Evolutionary conservation across 495 filamentous ascomycete genomes (phyloP), one percentile per base, ranked within the genome.

Genomic region (Aspergillus bertholletiae): DNA sequence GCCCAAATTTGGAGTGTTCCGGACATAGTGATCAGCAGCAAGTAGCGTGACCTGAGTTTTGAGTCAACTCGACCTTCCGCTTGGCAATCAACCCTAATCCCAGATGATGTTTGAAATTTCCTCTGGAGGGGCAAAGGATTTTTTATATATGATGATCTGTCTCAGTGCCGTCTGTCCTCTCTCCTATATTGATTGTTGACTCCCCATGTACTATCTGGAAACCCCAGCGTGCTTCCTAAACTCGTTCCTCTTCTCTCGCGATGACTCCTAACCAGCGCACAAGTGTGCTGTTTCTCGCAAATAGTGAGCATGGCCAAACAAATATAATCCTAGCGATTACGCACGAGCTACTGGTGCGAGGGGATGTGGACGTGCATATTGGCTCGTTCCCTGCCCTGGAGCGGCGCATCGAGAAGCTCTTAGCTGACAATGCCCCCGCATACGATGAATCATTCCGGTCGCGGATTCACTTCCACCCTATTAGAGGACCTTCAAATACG

Each of bases 271-370:
- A 21, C 20, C 39, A 34, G 21, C 40, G 46, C 13, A 59, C 56
- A 44, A 54, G 55, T n/a, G 61, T 64, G 17, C 66, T 84, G 9
- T 76, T 84, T 46, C 61, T 84, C 53, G 80, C 81, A 6, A 81
- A 78, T 66, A 75, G 76, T 39, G 81, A 83, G 54, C 70, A 77
- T 49, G 81, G 81, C 17, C 78, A 82, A 51, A 74, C 76, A 23
- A 83, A 83, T 58, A 77, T 83, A 22, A 71, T 75, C 30, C 72
- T 84, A 1, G 80, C 81, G 9, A 72, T 78, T 1, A 71, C 71
- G 20, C 73, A 81, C 23, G 79, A 80, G 47, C 74, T 84, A 1
- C 60, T 81, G 23, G 62, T 68, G 11, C 71, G 73, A 12, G 69
- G 65, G 2, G 53, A 71, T 30, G 71, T 79, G 24, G 68, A 76